Evolutionary conservation across 1,284 basidiomycete genomes (phyloP).

Genomic region (Crocinoboletus sp.): DNA sequence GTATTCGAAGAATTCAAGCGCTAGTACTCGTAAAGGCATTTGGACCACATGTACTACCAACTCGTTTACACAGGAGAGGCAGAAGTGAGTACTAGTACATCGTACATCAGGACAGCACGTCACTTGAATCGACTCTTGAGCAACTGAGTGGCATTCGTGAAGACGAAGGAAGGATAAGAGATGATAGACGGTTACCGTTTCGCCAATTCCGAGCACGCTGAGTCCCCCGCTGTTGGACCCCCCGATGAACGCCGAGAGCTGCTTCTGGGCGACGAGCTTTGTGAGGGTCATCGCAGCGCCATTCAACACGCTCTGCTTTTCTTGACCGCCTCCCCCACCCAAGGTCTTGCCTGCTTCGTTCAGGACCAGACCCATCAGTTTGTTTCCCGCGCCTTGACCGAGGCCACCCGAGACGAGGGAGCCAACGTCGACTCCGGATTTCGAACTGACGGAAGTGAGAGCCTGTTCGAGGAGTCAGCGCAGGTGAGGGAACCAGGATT

Average conservation of each 20-base stretch:
- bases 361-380: constrained; percentile 81
- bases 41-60: too few relatives aligned
- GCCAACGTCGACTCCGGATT: constrained; percentile 17
- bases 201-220: constrained; percentile 53
- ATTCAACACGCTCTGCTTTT: constrained; percentile 80
- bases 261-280: constrained; percentile 71
- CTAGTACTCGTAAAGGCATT: too few relatives aligned
- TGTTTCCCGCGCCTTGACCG: constrained; percentile 43
- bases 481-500: background rate
- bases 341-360: constrained; percentile 72
- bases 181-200: constrained; percentile 20
- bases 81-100: background rate
- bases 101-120: background rate
- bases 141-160: constrained; percentile 6
- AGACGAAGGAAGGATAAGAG: background rate
- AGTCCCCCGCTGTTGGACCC: constrained; percentile 66
- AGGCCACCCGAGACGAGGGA: constrained; percentile 34
- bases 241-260: constrained; percentile 50
- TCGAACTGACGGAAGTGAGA: constrained; percentile 16
- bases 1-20: too few relatives aligned
- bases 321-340: constrained; percentile 59
- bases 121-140: constrained; percentile 41
- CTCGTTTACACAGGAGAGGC: background rate
- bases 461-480: constrained; percentile 20
- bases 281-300: constrained; percentile 80